A percentile compares a stretch with the other conserved stretches of the same genome.
Evolutionary conservation across 2,329 filamentous ascomycete genomes (phyloP).

Genomic region (Aspergillus sp.): DNA sequence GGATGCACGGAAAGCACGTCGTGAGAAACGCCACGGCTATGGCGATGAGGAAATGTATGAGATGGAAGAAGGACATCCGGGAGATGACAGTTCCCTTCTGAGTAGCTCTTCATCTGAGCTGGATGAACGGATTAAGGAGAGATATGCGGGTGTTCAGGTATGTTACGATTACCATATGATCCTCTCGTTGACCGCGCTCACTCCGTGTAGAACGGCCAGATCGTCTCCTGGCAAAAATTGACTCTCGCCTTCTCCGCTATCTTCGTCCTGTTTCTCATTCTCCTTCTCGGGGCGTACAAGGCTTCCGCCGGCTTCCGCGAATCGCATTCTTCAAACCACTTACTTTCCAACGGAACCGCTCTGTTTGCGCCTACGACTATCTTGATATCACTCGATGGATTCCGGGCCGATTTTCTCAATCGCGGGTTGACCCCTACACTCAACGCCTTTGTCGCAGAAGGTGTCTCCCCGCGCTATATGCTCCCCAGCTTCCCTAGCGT

Average conservation of each 20-base stretch:
- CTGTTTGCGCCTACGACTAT: constrained; percentile 90
- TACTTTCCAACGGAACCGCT: constrained; percentile 76
- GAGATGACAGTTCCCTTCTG: constrained; percentile 31
- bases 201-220: constrained; percentile 17
- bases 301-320: constrained; percentile 46
- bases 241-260: constrained; percentile 48
- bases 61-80: constrained; percentile 74
- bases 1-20: constrained; percentile 44
- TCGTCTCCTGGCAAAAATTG: constrained; percentile 32
- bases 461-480: constrained; percentile 91
- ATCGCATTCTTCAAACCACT: constrained; percentile 21
- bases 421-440: constrained; percentile 81
- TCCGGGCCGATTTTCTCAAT: constrained; percentile 88
- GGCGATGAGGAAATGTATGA: constrained; percentile 76
- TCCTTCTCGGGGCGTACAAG: constrained; percentile 58
- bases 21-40: constrained; percentile 62
- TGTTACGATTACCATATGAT: constrained; percentile 1
- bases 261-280: constrained; percentile 53
- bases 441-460: constrained; percentile 73
- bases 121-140: constrained; percentile 40
- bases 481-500: constrained; percentile 91
- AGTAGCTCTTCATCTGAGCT: constrained; percentile 47
- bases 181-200: neutral
- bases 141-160: constrained; percentile 31
- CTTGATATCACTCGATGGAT: constrained; percentile 90